Evolutionary conservation across 2,329 filamentous ascomycete genomes (phyloP), one percentile per base, ranked within the genome.

Genomic region (Cladosporium phlei): DNA sequence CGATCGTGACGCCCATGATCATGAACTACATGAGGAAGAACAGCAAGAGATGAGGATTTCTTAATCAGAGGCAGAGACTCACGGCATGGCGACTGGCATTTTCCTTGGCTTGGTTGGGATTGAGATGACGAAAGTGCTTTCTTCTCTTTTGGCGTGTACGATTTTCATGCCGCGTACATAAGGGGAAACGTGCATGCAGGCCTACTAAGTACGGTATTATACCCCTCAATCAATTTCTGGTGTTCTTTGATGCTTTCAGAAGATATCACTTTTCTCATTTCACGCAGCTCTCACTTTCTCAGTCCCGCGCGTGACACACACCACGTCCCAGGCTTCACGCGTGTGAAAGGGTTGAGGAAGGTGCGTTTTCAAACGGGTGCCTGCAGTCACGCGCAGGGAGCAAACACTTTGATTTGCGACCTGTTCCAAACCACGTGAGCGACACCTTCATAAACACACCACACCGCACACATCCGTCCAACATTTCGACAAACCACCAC

Each of bases 1-100:
- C 61, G 4, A 57, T 64, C 22, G 48, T 63, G 16, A 60, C 59
- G 11, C 61, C 61, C 10, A 47, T 64, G 29, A 52, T 63, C 12
- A 54, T 62, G 48, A 59, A 56, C 38, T 46, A 51, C 39, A 54
- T 53, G 25, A 54, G 45, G 53, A 60, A 58, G 52, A 52, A 46
- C 51, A 60, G 56, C 49, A 60, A 58, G 51, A 55, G 52, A 29
- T 45, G 32, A 45, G 2, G 24, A 28, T 37, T 22, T 14, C 11
- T 8, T 12, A 19, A 11, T 33, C 16, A 20, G 20, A 37, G 20
- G 5, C 11, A 19, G 24, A 6, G n/a, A n/a, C n/a, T n/a, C n/a
- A n/a, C n/a, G 24, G 24, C 9, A 20, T 17, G 14, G 17, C 7
- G 24, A 11, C 6, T 17, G 16, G 21, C 17, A n/a, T 14, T 27